A percentile compares a stretch with the other conserved stretches of the same genome.
phyloP scores from a whole-genome alignment of 129 eudicot genomes.

The Tagetes patula region DNA sequence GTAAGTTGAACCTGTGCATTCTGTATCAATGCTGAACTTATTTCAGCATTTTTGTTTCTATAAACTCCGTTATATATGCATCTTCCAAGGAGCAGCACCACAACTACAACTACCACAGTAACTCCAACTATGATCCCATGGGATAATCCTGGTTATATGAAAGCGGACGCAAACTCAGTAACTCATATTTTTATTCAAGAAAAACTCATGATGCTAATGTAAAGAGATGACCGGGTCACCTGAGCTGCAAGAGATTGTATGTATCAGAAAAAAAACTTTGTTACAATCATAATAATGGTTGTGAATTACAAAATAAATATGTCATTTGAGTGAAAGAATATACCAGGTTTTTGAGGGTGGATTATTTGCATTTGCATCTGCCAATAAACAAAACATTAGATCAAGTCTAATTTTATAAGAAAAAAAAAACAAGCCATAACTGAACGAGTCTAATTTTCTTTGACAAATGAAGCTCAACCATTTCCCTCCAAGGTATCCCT shows the following conservation, averaged over 20 bases:
- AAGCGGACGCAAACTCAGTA: constrained; percentile 24
- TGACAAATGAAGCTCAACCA: too few species aligned
- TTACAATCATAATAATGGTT: constrained; percentile 3
- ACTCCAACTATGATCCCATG: constrained; percentile 68
- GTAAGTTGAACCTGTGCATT: constrained; percentile 40
- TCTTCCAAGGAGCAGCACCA: constrained; percentile 41
- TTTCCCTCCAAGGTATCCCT: too few species aligned
- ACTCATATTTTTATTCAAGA: constrained; percentile 12
- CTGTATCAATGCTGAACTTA: constrained; percentile 35
- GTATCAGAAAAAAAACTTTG: neutral
- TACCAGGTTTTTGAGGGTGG: constrained; percentile 48
- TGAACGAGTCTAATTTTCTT: too few species aligned
- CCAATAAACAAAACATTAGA: constrained; percentile 12
- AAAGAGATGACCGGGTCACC: constrained; percentile 42
- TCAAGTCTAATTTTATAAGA: neutral
- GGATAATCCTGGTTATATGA: constrained; percentile 56
- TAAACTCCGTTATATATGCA: constrained; percentile 40
- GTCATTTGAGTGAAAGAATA: constrained; percentile 12
- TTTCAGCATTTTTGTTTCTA: constrained; percentile 47
- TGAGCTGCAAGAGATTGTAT: constrained; percentile 56
- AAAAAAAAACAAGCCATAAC: neutral
- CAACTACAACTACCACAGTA: constrained; percentile 49
- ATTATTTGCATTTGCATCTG: constrained; percentile 62
- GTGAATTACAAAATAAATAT: neutral
- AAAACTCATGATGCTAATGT: constrained; percentile 11